Evolutionary conservation across 2,329 filamentous ascomycete genomes (phyloP).

Genomic region (Trichoderma simmonsii): DNA sequence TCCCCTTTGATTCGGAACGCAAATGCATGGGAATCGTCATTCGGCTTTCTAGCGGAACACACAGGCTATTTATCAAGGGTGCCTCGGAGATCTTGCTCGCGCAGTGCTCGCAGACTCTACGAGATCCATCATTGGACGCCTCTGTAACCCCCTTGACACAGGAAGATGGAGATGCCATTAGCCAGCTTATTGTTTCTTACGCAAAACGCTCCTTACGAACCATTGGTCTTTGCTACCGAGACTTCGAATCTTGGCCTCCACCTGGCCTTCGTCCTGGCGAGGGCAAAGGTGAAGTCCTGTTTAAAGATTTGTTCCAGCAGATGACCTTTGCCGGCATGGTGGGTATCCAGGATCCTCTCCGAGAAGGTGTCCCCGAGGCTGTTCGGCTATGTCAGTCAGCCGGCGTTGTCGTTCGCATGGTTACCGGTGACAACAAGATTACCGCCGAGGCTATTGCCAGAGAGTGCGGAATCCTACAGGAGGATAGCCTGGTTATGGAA

Average conservation of each 20-base stretch:
- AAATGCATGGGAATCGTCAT: conserved; percentile 68
- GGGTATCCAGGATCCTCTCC: conserved; percentile 78
- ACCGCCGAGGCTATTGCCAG: conserved; percentile 76
- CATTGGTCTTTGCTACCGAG: conserved; percentile 78
- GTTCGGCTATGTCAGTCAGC: conserved; percentile 71
- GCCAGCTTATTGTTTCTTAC: conserved; percentile 70
- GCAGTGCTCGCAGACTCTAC: conserved; percentile 52
- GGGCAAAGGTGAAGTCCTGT: conserved; percentile 58
- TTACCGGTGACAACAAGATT: conserved; percentile 77
- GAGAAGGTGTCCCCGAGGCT: conserved; percentile 69
- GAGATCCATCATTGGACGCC: conserved; percentile 46
- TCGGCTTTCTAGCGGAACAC: conserved; percentile 48
- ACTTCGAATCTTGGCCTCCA: conserved; percentile 84
- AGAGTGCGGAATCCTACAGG: conserved; percentile 72
- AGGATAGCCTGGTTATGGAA: conserved; percentile 70
- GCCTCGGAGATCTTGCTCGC: conserved; percentile 62
- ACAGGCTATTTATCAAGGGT: conserved; percentile 60
- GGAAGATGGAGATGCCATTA: conserved; percentile 56
- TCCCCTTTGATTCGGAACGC: conserved; percentile 72
- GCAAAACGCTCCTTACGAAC: conserved; percentile 78
- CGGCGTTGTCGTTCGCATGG: conserved; percentile 79
- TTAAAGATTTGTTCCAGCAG: conserved; percentile 64
- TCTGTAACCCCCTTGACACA: conserved; percentile 45
- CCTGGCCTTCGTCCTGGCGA: conserved; percentile 54
- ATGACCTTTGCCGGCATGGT: conserved; percentile 70